Evolutionary conservation across 441 rosid species (phyloP), one percentile per base, ranked within the genome.

Genomic region (Mallotus repandus): DNA sequence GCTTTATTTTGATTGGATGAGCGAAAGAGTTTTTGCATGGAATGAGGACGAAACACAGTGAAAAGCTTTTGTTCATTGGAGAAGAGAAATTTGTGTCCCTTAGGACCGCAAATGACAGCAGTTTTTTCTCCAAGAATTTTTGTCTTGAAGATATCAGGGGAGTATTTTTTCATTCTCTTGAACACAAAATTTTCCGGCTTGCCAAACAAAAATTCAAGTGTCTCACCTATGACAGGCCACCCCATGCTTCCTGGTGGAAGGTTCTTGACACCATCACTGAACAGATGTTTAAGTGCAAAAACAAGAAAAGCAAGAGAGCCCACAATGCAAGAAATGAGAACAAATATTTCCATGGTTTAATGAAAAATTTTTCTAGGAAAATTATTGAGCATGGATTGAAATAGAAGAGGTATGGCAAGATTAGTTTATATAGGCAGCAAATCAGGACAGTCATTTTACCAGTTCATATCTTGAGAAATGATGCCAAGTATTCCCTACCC

Each of bases 201-300:
- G 2, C 66, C 80, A 63, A 65, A 73, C 75, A 75, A 38, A 61
- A 77, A 77, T 7, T 67, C 78, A 0, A 80, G 14, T 0, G 80
- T 74, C 69, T 83, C 83, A 0, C 86, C 83, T 0, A 83, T 22
- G 25, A 72, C 11, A 9, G 86, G 86, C 83, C 80, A 83, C 14
- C 86, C 86, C 52, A 78, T 52, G 73, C 81, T 77, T 12, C 83
- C 83, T 0, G 83, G 83, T 3, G 86, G 83, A 12, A 80, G 80
- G 48, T 73, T 76, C 19, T 48, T 66, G 61, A 50, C 9, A 5
- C 8, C 19, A 14, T 13, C 21, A 3, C 18, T 2, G 14, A 70
- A 64, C 15, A 35, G 52, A 41, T 9, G 7, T 18, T 35, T 57
- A 3, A 21, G 21, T 2, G 43, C 45, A 48, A 73, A 63, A 58